Evolutionary conservation across 805 yeast species (phyloP).

Genomic region (Cyberlindnera euphorbiiphila): DNA sequence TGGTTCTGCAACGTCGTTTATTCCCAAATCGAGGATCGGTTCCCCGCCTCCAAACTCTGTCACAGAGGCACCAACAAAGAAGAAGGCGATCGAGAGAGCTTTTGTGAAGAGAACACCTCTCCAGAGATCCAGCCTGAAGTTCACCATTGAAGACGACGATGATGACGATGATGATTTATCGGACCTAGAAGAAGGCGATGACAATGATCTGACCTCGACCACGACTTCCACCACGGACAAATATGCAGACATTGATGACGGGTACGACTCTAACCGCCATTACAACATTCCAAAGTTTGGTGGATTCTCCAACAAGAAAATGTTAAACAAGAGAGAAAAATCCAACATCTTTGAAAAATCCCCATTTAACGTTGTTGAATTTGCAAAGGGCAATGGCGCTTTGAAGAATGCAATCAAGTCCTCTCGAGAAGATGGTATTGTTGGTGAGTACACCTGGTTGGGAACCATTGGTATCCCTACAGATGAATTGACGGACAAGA

Average conservation of each 20-base stretch:
- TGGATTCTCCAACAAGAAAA: slow-evolving; percentile 64
- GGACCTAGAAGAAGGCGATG: neutral
- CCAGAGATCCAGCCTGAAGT: slow-evolving; percentile 13
- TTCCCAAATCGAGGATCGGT: slow-evolving; percentile 41
- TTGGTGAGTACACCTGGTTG: slow-evolving; percentile 58
- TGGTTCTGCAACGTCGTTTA: slow-evolving; percentile 26
- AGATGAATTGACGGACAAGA: slow-evolving; percentile 63
- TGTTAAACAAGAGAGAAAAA: slow-evolving; percentile 40
- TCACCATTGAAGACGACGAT: slow-evolving; percentile 10
- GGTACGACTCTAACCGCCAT: slow-evolving; percentile 12
- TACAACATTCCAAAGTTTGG: slow-evolving; percentile 51
- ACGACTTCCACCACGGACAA: slow-evolving; percentile 5
- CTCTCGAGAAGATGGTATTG: slow-evolving; percentile 38
- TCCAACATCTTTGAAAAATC: slow-evolving; percentile 42
- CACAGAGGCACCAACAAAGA: slow-evolving; percentile 5
- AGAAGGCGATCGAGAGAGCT: slow-evolving; percentile 8
- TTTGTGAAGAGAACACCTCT: slow-evolving; percentile 13
- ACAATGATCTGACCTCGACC: neutral
- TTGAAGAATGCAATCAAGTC: slow-evolving; percentile 76
- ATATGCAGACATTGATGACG: slow-evolving; percentile 16
- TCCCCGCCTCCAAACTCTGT: slow-evolving; percentile 23
- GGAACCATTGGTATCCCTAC: slow-evolving; percentile 94
- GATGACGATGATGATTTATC: slow-evolving; percentile 5
- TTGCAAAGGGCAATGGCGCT: slow-evolving; percentile 81
- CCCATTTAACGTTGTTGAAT: slow-evolving; percentile 72